These are phyloP conservation scores for Naganishia vaughanmartiniae DNA, from an alignment of 768 basidiomycete genomes.

Conservation along the genomic window DNA sequence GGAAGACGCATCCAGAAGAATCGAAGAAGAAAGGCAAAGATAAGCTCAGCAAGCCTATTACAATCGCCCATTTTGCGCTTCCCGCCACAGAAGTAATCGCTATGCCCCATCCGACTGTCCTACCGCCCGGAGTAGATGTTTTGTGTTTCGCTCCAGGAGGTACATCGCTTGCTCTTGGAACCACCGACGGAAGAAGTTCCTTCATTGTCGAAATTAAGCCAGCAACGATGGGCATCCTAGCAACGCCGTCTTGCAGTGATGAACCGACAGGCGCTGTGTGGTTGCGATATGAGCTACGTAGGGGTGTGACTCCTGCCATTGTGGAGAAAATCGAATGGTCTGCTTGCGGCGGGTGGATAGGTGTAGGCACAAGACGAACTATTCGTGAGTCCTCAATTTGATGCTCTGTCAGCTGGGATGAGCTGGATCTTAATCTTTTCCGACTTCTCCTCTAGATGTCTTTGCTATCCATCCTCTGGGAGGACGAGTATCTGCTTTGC, in stretches of 20 bases:
- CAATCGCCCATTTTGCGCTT: slow-evolving; percentile 24
- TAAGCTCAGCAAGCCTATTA: not conserved
- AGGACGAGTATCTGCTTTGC: not conserved
- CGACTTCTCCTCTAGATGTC: not conserved
- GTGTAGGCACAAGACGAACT: slow-evolving; percentile 24
- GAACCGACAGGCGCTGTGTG: slow-evolving; percentile 20
- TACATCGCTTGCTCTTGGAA: slow-evolving; percentile 4
- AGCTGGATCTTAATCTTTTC: not conserved
- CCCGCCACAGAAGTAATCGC: slow-evolving; percentile 15
- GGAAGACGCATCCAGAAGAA: no score
- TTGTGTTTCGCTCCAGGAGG: slow-evolving; percentile 22
- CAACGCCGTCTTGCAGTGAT: not conserved
- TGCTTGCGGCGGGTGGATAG: slow-evolving; percentile 12
- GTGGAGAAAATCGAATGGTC: slow-evolving; percentile 25
- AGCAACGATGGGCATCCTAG: not conserved
- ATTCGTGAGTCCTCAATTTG: slow-evolving; percentile 24
- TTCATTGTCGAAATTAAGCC: slow-evolving; percentile 26
- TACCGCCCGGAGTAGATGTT: not conserved
- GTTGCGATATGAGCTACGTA: slow-evolving; percentile 28
- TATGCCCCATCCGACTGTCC: not conserved
- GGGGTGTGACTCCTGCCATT: slow-evolving; percentile 27
- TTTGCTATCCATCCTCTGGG: slow-evolving; percentile 13
- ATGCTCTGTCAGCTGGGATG: not conserved
- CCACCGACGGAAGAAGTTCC: slow-evolving; percentile 14
- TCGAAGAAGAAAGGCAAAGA: not conserved